These are phyloP conservation scores for Adansonia grandidieri DNA, from an alignment of 441 rosid genomes.

Conservation along the genomic window DNA sequence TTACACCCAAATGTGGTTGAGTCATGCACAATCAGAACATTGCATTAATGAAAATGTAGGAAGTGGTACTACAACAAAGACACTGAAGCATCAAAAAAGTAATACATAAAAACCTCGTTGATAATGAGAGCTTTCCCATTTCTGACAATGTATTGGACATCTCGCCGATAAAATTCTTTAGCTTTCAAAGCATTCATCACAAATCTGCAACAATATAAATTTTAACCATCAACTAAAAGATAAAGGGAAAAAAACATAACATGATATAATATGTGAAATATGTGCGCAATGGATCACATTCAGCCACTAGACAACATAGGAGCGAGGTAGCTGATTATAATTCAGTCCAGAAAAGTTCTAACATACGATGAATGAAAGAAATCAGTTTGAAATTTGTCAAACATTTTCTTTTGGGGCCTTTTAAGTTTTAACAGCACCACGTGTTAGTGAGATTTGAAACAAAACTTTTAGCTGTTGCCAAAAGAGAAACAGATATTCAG, in stretches of 20 bases:
- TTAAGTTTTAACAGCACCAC: not conserved
- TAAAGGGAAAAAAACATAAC: not conserved
- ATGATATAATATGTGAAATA: not conserved
- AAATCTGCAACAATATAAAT: conserved; percentile 57
- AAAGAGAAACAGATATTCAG: not conserved
- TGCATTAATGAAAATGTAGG: conserved; percentile 14
- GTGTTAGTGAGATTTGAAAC: not conserved
- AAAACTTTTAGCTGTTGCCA: not conserved
- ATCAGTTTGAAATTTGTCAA: not conserved
- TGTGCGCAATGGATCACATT: conserved; percentile 8
- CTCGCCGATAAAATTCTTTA: conserved; percentile 89
- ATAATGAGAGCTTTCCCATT: conserved; percentile 91
- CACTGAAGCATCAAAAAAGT: not conserved
- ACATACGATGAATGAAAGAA: not conserved
- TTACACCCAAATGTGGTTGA: not conserved
- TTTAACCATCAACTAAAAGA: conserved; percentile 29
- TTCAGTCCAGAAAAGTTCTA: conserved; percentile 5
- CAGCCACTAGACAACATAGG: conserved; percentile 2
- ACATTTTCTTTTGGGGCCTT: conserved; percentile 16
- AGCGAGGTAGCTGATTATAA: not conserved
- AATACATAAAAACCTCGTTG: conserved; percentile 65
- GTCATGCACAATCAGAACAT: not conserved
- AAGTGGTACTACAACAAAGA: conserved; percentile 20
- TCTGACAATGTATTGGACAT: conserved; percentile 93
- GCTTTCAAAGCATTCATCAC: conserved; percentile 97